Base-by-base conservation (phyloP, 2,329 filamentous ascomycete species). In the Alternaria incomplexa region DNA sequence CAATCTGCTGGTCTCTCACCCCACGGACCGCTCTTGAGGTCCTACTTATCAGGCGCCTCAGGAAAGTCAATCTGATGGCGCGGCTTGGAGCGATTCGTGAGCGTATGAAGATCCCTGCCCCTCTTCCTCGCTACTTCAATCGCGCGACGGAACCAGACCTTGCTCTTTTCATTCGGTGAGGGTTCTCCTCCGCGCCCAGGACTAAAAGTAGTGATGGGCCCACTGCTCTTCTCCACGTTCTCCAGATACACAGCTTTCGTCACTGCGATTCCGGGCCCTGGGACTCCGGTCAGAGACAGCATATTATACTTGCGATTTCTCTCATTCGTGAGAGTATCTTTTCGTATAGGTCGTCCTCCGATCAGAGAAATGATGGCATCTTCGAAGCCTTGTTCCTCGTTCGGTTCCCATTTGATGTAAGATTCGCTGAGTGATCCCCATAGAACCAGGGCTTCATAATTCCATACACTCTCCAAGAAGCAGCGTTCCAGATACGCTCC, bases 101-200 rank as follows among this genome's bases (percentile, higher is more conserved):
- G 52, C 8, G 65, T 68, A 13, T 66, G 56, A 1, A 68, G 53
- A 44, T 68, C 63, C 7, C 66, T 43, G 2, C 61, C 63, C 7
- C 40, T 40, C 6, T 58, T 17, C n/a, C 50, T 48, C 5, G 56
- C 58, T 6, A 61, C 48, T 15, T 56, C 53, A 7, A 66, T 50
- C 6, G 58, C 61, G 8, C 43, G 36, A 17, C 52, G 59, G 52
- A 68, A 68, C 22, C 40, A 53, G 5, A 65, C 7, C 23, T 53
- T 50, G 3, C 53, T 47, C 17, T 51, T 51, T n/a, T 36, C 48
- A 5, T 32, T 23, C 5, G 28, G 5, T 1, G 12, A 8, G 22
- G 48, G 50, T 44, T 7, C 56, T 43, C 17, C 12, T 28, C 20
- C 13, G 30, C 7, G 28, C 1, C 23, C 13, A 17, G 23, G 9